phyloP scores from a whole-genome alignment of 1,139 yeast genomes.

The Entelexis paramagnoliae region DNA sequence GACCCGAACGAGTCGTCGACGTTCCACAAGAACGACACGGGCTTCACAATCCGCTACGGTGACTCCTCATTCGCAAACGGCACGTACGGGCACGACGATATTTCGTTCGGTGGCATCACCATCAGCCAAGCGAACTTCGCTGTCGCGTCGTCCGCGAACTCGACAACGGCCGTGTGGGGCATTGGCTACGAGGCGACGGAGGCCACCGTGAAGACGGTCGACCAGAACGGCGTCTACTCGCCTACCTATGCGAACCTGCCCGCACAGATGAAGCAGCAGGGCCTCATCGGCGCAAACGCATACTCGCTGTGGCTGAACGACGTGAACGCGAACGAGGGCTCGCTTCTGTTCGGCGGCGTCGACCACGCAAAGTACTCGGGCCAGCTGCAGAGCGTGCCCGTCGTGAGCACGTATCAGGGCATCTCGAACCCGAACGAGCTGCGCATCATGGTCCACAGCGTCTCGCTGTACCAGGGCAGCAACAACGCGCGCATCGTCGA shows the following conservation, averaged over 20 bases:
- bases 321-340: slow-evolving; percentile 32
- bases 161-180: slow-evolving; percentile 51
- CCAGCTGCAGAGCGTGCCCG: slow-evolving; percentile 31
- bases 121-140: slow-evolving; percentile 44
- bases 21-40: slow-evolving; percentile 28
- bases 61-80: slow-evolving; percentile 53
- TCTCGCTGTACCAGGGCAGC: slow-evolving; percentile 16
- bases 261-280: slow-evolving; percentile 29
- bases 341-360: slow-evolving; percentile 52
- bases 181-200: slow-evolving; percentile 36
- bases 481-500: slow-evolving; percentile 14
- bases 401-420: slow-evolving; percentile 10
- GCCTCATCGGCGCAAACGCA: slow-evolving; percentile 40
- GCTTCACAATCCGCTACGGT: slow-evolving; percentile 39
- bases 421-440: slow-evolving; percentile 16
- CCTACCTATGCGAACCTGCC: slow-evolving; percentile 24
- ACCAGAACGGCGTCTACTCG: slow-evolving; percentile 11
- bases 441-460: slow-evolving; percentile 17
- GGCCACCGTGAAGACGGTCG: slow-evolving; percentile 14
- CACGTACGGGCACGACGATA: slow-evolving; percentile 48
- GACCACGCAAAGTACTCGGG: slow-evolving; percentile 48
- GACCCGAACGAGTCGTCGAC: slow-evolving; percentile 37
- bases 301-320: slow-evolving; percentile 39
- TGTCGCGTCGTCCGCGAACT: slow-evolving; percentile 44
- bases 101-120: slow-evolving; percentile 37